Evolutionary conservation across 257 asterid genomes (phyloP), one percentile per base, ranked within the genome.

Genomic region (Anisodus tanguticus): DNA sequence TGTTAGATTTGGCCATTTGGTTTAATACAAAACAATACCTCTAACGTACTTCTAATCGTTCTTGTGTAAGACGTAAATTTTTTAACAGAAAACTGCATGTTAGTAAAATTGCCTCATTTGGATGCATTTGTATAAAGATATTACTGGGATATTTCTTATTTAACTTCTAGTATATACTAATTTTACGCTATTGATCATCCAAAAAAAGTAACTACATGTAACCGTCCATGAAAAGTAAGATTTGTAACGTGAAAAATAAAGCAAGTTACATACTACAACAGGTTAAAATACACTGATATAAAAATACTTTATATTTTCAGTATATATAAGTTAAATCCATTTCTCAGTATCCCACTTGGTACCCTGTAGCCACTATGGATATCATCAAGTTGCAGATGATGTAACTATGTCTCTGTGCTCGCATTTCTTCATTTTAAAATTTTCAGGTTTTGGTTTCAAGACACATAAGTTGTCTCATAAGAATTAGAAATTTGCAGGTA

Each of bases 401-500:
- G 22, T 51, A 31, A 80, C 35, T 35, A 35, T 80, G 22, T 19
- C 16, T 58, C 12, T 37, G 31, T 58, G 70, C 39, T 58, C 1
- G 70, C 55, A n/a, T 35, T 58, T 26, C 35, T 13, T 77, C 60
- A 26, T 53, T 12, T 59, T 4, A 47, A 57, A 15, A 3, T 79
- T 53, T 62, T 35, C 54, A 37, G 11, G 74, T 12, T 59, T 8
- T 67, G 47, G 64, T 7, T 51, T 9, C 12, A 51, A 26, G 66
- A 8, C 58, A 8, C 3, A 19, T 22, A 58, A 60, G 9, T 47
- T 54, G 10, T 31, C 22, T 55, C 60, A 11, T 26, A 41, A 70
- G 37, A 13, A 17, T 57, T 57, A 4, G n/a, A 43, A 71, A 45
- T 54, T 66, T 83, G 86, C 86, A 59, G 86, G 76, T 83, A 83